These are phyloP conservation scores for Blastocystis sp. DNA, from an alignment of 352 stramenopile species.

Conservation along the genomic window DNA sequence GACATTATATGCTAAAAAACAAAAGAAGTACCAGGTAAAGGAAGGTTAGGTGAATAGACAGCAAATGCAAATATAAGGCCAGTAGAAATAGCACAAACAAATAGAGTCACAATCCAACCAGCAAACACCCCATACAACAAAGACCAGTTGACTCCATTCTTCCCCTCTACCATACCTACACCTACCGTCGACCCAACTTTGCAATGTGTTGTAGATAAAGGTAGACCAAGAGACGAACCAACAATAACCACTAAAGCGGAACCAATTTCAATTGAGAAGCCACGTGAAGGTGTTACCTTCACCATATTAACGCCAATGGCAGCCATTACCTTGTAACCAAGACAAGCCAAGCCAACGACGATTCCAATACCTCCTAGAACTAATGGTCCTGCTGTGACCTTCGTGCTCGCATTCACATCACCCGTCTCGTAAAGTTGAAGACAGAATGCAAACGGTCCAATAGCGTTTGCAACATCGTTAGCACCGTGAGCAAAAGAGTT, in stretches of 20 bases:
- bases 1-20: neutral
- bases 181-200: constrained; percentile 73
- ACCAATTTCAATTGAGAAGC: constrained; percentile 74
- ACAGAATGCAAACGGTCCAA: constrained; percentile 71
- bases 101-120: constrained; percentile 71
- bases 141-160: constrained; percentile 70
- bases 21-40: neutral
- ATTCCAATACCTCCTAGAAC: constrained; percentile 71
- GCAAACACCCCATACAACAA: constrained; percentile 68
- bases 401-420: constrained; percentile 58
- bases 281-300: constrained; percentile 73
- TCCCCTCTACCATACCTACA: constrained; percentile 69
- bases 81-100: constrained; percentile 69
- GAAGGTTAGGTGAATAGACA: constrained; percentile 54
- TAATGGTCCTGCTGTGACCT: constrained; percentile 71
- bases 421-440: constrained; percentile 67
- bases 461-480: constrained; percentile 75
- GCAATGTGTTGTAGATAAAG: constrained; percentile 74
- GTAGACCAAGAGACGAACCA: constrained; percentile 70
- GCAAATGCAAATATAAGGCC: constrained; percentile 70
- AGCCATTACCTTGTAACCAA: constrained; percentile 73
- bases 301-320: constrained; percentile 73
- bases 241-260: constrained; percentile 72
- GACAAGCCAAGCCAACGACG: constrained; percentile 71
- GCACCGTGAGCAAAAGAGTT: constrained; percentile 74